phyloP scores from a whole-genome alignment of 495 filamentous ascomycete genomes.

The Penicillium verhagenii region DNA sequence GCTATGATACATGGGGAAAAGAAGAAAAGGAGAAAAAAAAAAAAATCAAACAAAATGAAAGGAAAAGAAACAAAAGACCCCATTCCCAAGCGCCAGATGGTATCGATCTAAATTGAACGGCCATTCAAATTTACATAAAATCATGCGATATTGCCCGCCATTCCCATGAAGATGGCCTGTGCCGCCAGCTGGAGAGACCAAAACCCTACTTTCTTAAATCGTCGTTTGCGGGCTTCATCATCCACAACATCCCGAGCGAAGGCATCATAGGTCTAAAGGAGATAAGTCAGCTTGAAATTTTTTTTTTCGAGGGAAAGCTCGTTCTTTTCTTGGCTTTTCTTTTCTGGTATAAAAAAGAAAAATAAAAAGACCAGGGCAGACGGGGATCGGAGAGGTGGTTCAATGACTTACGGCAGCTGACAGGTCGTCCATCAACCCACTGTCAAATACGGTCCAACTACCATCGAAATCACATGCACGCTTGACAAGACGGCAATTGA shows the following conservation, averaged over 20 bases:
- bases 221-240: slow-evolving; percentile 74
- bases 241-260: slow-evolving; percentile 88
- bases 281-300: slow-evolving; percentile 19
- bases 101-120: not conserved
- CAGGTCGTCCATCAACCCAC: slow-evolving; percentile 92
- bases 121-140: slow-evolving; percentile 28
- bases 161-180: slow-evolving; percentile 92
- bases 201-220: slow-evolving; percentile 93
- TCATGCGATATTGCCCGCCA: slow-evolving; percentile 82
- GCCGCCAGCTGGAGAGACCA: slow-evolving; percentile 91
- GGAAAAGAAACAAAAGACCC: too few relatives aligned
- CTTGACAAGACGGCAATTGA: slow-evolving; percentile 93
- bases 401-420: slow-evolving; percentile 76
- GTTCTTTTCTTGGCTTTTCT: too few relatives aligned
- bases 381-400: too few relatives aligned
- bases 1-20: slow-evolving; percentile 16
- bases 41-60: too few relatives aligned
- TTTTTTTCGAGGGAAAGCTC: too few relatives aligned
- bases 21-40: too few relatives aligned
- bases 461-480: slow-evolving; percentile 85
- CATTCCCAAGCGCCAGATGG: slow-evolving; percentile 15
- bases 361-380: too few relatives aligned
- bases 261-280: slow-evolving; percentile 72
- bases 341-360: too few relatives aligned
- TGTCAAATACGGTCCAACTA: slow-evolving; percentile 92